Evolutionary conservation across 2,329 filamentous ascomycete genomes (phyloP).

Genomic region (Ascochyta rabiei): DNA sequence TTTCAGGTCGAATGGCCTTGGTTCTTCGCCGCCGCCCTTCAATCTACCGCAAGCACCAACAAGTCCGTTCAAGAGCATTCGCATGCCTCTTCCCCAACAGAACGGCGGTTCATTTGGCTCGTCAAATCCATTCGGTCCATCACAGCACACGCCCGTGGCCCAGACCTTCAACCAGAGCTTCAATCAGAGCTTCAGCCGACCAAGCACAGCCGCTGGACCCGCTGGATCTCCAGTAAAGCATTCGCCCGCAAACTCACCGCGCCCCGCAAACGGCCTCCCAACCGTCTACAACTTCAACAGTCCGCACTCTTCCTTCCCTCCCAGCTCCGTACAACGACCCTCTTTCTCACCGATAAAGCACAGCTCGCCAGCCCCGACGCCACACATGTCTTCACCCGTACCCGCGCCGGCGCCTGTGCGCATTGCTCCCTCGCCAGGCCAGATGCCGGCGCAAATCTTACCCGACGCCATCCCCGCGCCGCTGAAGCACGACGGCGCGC

Average conservation of each 20-base stretch:
- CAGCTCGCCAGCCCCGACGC: slow-evolving; percentile 45
- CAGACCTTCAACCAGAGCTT: slow-evolving; percentile 24
- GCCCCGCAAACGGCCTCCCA: slow-evolving; percentile 40
- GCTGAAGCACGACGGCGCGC: slow-evolving; percentile 53
- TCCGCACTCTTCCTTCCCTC: slow-evolving; percentile 57
- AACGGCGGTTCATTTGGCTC: slow-evolving; percentile 38
- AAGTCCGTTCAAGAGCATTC: slow-evolving; percentile 36
- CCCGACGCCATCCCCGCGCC: slow-evolving; percentile 51
- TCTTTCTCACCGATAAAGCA: slow-evolving; percentile 49
- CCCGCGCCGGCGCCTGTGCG: slow-evolving; percentile 33
- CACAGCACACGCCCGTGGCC: slow-evolving; percentile 20
- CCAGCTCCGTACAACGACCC: slow-evolving; percentile 37
- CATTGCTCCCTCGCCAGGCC: slow-evolving; percentile 38
- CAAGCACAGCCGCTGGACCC: slow-evolving; percentile 36
- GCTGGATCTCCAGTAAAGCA: slow-evolving; percentile 45
- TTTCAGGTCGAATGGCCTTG: slow-evolving; percentile 28
- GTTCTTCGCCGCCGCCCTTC: slow-evolving; percentile 45
- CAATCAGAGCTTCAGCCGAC: slow-evolving; percentile 39
- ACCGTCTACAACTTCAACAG: slow-evolving; percentile 44
- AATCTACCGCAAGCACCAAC: slow-evolving; percentile 31
- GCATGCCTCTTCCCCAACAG: slow-evolving; percentile 29
- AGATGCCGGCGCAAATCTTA: slow-evolving; percentile 42
- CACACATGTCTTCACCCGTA: slow-evolving; percentile 36
- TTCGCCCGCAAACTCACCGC: slow-evolving; percentile 43
- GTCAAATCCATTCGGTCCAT: slow-evolving; percentile 31